Evolutionary conservation across 192 early-diverging fungal genomes (phyloP).

Genomic region (Lobosporangium transversale): DNA sequence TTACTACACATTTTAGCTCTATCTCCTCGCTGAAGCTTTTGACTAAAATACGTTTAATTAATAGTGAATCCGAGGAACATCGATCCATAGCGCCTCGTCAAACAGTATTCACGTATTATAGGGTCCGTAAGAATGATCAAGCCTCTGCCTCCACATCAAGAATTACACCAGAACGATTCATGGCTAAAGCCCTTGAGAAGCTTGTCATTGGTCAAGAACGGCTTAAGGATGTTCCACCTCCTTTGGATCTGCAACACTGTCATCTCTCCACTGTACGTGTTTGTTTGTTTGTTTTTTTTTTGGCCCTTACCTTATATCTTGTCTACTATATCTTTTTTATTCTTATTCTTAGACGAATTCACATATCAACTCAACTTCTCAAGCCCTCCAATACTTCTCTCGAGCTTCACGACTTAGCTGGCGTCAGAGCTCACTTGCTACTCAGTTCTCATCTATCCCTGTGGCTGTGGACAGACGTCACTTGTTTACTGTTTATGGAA

Average conservation of each 20-base stretch:
- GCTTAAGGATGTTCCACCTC: constrained; percentile 51
- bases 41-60: constrained; percentile 1
- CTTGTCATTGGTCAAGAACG: constrained; percentile 56
- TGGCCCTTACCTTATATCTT: not conserved
- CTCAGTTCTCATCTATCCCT: constrained; percentile 76
- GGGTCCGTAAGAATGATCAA: constrained; percentile 41
- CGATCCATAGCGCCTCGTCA: constrained; percentile 61
- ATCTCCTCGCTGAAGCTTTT: not conserved
- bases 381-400: constrained; percentile 75
- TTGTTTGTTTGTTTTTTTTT: too few relatives aligned
- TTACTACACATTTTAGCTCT: not conserved
- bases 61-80: constrained; percentile 49
- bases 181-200: constrained; percentile 55
- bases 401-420: constrained; percentile 77
- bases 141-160: not conserved
- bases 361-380: constrained; percentile 65
- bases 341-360: constrained; percentile 58
- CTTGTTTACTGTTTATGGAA: constrained; percentile 85
- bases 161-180: constrained; percentile 60
- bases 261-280: constrained; percentile 61
- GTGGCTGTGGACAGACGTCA: constrained; percentile 60
- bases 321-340: constrained; percentile 51
- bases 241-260: constrained; percentile 56
- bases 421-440: constrained; percentile 68
- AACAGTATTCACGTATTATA: constrained; percentile 67